Evolutionary conservation across 1,284 basidiomycete genomes (phyloP).

Genomic region (Moesziomyces sp.): DNA sequence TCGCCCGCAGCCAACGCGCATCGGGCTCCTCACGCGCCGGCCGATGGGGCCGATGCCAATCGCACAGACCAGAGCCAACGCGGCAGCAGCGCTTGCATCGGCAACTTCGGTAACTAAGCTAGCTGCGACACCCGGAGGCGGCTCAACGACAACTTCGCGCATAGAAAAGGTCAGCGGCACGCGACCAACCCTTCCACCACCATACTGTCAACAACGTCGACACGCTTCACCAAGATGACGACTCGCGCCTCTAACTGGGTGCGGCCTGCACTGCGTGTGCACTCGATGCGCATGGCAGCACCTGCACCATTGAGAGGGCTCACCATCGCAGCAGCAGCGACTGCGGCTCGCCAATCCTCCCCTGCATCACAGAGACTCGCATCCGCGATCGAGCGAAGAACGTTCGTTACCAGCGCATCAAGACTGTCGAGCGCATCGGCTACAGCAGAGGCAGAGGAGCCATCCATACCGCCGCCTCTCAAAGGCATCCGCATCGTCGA

Average conservation of each 20-base stretch:
- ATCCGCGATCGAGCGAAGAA: not conserved
- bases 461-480: conserved; percentile 74
- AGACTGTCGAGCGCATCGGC: conserved; percentile 6
- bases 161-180: not conserved
- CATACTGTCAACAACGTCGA: not conserved
- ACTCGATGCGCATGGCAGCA: not conserved
- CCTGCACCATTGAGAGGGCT: not conserved
- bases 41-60: conserved; percentile 1
- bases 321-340: not conserved
- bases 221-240: not conserved
- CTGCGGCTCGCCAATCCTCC: too few species aligned
- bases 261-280: not conserved
- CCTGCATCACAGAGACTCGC: not conserved
- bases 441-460: conserved; percentile 8
- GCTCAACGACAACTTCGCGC: not conserved
- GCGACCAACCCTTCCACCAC: not conserved
- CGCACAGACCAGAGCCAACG: not conserved
- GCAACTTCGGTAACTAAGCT: conserved; percentile 28
- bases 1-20: conserved; percentile 9
- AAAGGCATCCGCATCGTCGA: conserved; percentile 83
- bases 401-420: not conserved
- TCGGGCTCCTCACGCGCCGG: not conserved
- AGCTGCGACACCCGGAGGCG: not conserved
- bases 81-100: conserved; percentile 30
- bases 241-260: not conserved